A percentile compares a stretch with the other conserved stretches of the same genome.
These are phyloP conservation scores for Colletotrichum spinosum DNA, from an alignment of 2,329 filamentous ascomycete genomes.

Conservation along the genomic window DNA sequence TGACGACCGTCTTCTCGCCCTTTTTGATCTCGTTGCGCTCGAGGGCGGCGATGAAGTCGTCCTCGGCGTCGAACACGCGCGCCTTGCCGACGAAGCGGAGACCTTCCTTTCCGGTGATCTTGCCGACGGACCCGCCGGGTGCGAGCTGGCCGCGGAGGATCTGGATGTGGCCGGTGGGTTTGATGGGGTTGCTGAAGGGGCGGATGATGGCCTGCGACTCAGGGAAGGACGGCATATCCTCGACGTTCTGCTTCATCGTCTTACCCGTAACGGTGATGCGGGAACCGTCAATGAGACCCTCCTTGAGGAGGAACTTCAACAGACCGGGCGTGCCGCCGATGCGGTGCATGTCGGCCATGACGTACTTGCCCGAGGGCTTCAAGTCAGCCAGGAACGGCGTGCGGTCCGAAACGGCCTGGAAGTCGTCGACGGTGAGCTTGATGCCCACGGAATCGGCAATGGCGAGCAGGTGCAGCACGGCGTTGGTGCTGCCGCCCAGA, in stretches of 20 bases:
- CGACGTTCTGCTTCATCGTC: conserved; percentile 88
- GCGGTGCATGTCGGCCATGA: conserved; percentile 86
- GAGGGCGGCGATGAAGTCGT: conserved; percentile 81
- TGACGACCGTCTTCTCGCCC: conserved; percentile 88
- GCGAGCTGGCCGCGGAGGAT: conserved; percentile 88
- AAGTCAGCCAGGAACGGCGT: conserved; percentile 85
- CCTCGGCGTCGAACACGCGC: conserved; percentile 85
- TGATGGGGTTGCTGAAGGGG: conserved; percentile 85
- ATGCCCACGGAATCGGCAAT: conserved; percentile 85
- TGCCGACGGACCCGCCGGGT: conserved; percentile 87
- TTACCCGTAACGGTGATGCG: conserved; percentile 90
- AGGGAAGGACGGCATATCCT: conserved; percentile 78
- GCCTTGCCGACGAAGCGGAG: conserved; percentile 84
- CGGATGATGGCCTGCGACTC: conserved; percentile 86
- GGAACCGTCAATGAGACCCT: conserved; percentile 82
- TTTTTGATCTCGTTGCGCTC: conserved; percentile 83
- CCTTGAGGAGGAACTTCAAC: conserved; percentile 87
- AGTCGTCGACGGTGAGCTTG: conserved; percentile 87
- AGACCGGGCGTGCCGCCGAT: conserved; percentile 89
- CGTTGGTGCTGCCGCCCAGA: conserved; percentile 87
- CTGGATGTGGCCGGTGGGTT: conserved; percentile 87
- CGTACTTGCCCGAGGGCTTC: conserved; percentile 88
- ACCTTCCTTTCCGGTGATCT: conserved; percentile 97
- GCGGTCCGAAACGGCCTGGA: conserved; percentile 83
- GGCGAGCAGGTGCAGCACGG: conserved; percentile 85